These are phyloP conservation scores for Trichoderma harzianum DNA, from an alignment of 2,329 filamentous ascomycete species.

Conservation along the genomic window DNA sequence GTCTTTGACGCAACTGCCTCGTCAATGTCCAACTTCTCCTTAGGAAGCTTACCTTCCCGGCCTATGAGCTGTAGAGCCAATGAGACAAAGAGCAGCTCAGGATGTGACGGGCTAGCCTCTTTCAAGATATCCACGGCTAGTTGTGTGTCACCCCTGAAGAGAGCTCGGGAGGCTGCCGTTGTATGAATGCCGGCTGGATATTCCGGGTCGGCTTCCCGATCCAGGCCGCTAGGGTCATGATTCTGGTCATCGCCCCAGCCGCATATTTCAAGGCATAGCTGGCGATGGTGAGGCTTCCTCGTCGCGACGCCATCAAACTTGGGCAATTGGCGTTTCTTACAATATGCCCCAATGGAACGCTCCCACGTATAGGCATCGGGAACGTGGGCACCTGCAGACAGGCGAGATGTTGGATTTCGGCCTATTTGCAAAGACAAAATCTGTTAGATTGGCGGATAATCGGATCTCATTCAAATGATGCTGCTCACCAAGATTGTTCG, in stretches of 20 bases:
- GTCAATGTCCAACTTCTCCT: slow-evolving; percentile 56
- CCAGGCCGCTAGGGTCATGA: slow-evolving; percentile 42
- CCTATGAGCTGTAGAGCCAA: slow-evolving; percentile 63
- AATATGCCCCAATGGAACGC: slow-evolving; percentile 60
- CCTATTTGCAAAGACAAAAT: slow-evolving; percentile 35
- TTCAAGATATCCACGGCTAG: slow-evolving; percentile 69
- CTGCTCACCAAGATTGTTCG: slow-evolving; percentile 58
- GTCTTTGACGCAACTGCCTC: slow-evolving; percentile 59
- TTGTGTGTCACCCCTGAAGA: slow-evolving; percentile 68
- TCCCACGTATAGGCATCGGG: slow-evolving; percentile 57
- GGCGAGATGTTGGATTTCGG: slow-evolving; percentile 44
- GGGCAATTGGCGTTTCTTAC: slow-evolving; percentile 58
- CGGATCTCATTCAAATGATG: neutral
- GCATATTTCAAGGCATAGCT: slow-evolving; percentile 72
- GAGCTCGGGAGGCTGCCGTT: slow-evolving; percentile 70
- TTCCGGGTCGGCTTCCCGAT: slow-evolving; percentile 42
- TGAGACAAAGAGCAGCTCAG: slow-evolving; percentile 66
- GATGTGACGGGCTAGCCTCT: slow-evolving; percentile 58
- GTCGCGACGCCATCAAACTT: slow-evolving; percentile 63
- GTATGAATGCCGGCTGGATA: slow-evolving; percentile 59
- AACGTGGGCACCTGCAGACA: slow-evolving; percentile 42
- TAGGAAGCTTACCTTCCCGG: slow-evolving; percentile 44
- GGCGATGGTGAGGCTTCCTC: slow-evolving; percentile 64
- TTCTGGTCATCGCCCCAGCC: slow-evolving; percentile 62
- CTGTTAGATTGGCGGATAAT: neutral